Conservation (phyloP, 805 yeast species). For the Candida glaebosa region DNA sequence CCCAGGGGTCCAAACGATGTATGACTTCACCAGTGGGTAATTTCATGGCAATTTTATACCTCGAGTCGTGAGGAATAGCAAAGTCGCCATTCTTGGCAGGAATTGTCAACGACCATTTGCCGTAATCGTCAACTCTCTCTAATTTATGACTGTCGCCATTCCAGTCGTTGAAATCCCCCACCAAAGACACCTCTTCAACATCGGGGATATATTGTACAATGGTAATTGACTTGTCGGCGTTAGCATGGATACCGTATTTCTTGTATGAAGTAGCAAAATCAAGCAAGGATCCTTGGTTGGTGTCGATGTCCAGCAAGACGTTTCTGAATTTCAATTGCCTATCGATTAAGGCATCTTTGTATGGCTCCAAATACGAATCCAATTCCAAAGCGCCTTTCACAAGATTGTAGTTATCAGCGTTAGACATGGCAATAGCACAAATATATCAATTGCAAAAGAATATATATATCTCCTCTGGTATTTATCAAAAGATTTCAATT, state of each 20-base stretch:
- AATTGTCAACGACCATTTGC: conserved; percentile 63
- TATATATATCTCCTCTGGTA: not conserved
- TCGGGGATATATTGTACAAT: conserved; percentile 91
- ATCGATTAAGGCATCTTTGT: conserved; percentile 58
- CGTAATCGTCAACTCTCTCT: conserved; percentile 56
- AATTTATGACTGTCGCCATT: conserved; percentile 52
- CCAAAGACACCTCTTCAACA: conserved; percentile 69
- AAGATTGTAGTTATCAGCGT: conserved; percentile 5
- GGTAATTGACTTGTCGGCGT: conserved; percentile 50
- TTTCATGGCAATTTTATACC: conserved; percentile 66
- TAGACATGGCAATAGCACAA: not conserved
- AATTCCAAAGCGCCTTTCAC: conserved; percentile 60
- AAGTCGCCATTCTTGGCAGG: conserved; percentile 53
- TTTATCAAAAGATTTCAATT: not conserved
- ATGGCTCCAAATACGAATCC: conserved; percentile 89
- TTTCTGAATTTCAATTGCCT: conserved; percentile 65
- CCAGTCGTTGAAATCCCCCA: conserved; percentile 95
- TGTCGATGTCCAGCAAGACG: conserved; percentile 55
- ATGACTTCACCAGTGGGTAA: conserved; percentile 65
- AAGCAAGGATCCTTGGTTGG: conserved; percentile 54
- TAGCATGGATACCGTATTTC: conserved; percentile 72
- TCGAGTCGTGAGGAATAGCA: conserved; percentile 79
- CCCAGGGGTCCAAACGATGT: conserved; percentile 89
- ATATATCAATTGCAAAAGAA: not conserved
- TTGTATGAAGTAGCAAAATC: conserved; percentile 76